phyloP scores from a whole-genome alignment of 2,329 filamentous ascomycete species.

The Graphilbum sp. region DNA sequence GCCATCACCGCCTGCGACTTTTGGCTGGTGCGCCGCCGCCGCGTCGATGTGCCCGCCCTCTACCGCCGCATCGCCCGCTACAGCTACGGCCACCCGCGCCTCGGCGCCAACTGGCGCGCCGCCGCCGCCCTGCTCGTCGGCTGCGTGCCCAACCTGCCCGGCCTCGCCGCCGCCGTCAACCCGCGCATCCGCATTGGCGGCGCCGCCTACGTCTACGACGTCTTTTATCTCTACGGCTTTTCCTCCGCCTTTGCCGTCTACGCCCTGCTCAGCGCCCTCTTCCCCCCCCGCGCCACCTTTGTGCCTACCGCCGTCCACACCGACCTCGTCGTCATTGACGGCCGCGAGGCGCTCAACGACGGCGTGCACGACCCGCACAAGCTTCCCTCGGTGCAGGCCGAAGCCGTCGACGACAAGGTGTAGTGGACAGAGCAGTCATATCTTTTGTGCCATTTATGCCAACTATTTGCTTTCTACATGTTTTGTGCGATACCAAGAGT shows the following conservation, averaged over 20 bases:
- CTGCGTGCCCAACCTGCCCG: not conserved
- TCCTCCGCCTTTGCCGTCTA: not conserved
- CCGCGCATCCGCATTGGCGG: not conserved
- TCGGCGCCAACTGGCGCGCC: slow-evolving; percentile 10
- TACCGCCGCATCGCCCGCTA: slow-evolving; percentile 19
- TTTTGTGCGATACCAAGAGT: no score
- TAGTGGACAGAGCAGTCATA: no score
- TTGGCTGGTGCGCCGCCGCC: slow-evolving; percentile 20
- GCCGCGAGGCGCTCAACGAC: no score
- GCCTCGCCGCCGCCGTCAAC: slow-evolving; percentile 1
- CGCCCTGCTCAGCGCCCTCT: not conserved
- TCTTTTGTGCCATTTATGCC: no score
- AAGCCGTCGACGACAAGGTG: no score
- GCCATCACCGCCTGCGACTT: slow-evolving; percentile 19
- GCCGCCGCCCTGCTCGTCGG: not conserved
- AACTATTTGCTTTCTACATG: no score
- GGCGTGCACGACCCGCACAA: no score
- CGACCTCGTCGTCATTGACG: no score
- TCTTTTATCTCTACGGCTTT: slow-evolving; percentile 5
- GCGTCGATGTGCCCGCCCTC: slow-evolving; percentile 19
- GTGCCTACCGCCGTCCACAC: no score
- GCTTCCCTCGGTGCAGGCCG: no score
- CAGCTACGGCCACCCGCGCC: slow-evolving; percentile 14
- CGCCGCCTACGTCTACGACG: not conserved
- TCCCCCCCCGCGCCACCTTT: slow-evolving; percentile 3